Base-by-base conservation (phyloP, 1,139 yeast genomes). In the Wickerhamomyces sp. region DNA sequence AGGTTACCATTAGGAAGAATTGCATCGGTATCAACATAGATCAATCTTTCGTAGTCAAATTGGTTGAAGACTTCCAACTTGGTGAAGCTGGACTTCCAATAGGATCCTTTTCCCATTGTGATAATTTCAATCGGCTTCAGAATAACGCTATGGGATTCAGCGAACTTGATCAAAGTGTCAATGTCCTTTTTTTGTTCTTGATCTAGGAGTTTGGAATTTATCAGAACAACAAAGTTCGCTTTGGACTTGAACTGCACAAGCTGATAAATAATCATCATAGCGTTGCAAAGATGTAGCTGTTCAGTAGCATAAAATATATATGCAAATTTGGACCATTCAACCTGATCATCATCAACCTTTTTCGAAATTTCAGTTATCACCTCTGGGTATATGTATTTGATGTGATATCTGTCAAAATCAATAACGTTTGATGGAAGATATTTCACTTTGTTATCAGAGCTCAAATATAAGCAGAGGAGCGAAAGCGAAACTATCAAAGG, bases 31-130 rank as follows among this genome's bases (percentile, higher is more conserved):
- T 67, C 72, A 46, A 72, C 38, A 44, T 63, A 68, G 7, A 72
- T 52, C 12, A 72, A 48, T 28, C 75, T 50, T n/a, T 68, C 66
- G 48, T 64, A 79, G 27, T 72, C 67, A 1, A 63, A 59, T 44
- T 67, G 66, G 39, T 67, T 64, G 49, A 78, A 78, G 0, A 74
- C 65, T 41, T 68, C 64, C 26, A 77, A 57, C 45, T 78, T 77
- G 0, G 82, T 75, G 42, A 72, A 70, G 31, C 79, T 71, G 9
- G 68, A 61, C 4, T 60, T 48, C 83, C 83, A 77, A 26, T 62
- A 52, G 5, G 60, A 43, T 22, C 41, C 45, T 33, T 55, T 59
- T 11, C 41, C 46, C 11, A 52, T 52, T 30, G 38, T 45, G 4
- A 57, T 54, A 2, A 60, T 45, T 14, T 35, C 33, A 3, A 47